A percentile compares a stretch with the other conserved stretches of the same genome.
These are phyloP conservation scores for Apiospora koreana DNA, from an alignment of 2,329 filamentous ascomycete species.

Conservation along the genomic window DNA sequence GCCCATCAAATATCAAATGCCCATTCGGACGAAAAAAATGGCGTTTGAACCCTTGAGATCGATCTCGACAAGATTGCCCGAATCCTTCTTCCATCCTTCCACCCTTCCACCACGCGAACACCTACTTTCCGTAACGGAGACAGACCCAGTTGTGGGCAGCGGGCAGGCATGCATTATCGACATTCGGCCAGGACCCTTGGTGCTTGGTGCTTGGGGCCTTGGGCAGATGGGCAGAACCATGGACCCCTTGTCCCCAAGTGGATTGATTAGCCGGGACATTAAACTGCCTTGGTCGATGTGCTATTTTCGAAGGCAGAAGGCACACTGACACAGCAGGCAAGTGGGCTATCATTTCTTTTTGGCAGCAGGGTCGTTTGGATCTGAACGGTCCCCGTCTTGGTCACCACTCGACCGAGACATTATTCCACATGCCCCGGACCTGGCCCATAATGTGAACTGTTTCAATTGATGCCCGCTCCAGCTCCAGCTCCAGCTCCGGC, in stretches of 20 bases:
- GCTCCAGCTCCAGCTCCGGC: neutral
- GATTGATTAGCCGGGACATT: too few relatives aligned
- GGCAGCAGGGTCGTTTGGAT: conserved; percentile 2
- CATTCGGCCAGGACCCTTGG: neutral
- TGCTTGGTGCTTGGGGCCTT: too few relatives aligned
- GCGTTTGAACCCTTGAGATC: neutral
- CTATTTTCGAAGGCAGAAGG: conserved; percentile 8
- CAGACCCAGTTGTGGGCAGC: neutral
- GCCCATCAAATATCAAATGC: neutral
- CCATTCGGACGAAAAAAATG: neutral
- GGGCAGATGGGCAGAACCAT: too few relatives aligned
- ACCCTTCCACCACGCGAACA: neutral
- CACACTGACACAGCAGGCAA: neutral
- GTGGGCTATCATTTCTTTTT: conserved; percentile 6
- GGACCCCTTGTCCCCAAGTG: too few relatives aligned
- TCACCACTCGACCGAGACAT: conserved; percentile 4
- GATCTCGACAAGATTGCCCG: neutral
- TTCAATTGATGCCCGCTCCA: neutral
- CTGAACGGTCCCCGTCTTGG: conserved; percentile 1
- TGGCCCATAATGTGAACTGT: conserved; percentile 1
- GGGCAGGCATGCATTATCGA: conserved; percentile 4
- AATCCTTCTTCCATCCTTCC: conserved; percentile 1
- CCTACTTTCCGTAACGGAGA: neutral
- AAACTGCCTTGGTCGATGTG: neutral
- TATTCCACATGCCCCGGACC: conserved; percentile 8